Evolutionary conservation across 371 early-diverging fungal genomes (phyloP), one percentile per base, ranked within the genome.

Genomic region (Zancudomyces culisetae): DNA sequence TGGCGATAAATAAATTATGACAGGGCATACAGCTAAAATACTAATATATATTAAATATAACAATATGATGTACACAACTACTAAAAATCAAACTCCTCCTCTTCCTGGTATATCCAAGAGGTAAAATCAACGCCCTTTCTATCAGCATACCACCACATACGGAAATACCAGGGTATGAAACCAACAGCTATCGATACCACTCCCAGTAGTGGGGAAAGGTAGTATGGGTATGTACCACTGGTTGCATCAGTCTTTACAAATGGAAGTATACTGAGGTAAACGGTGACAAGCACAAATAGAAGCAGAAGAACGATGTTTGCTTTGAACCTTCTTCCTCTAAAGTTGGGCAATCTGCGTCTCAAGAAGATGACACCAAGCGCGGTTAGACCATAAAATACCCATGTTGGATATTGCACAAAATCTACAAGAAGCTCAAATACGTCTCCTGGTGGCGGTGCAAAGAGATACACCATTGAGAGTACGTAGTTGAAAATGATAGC

Each of bases 391-490:
- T 69, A 68, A 54, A 71, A 71, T 42, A 74, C 54, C 72, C 75
- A 73, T 4, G 70, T 71, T 24, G 74, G 73, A 60, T 72, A 73
- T 49, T 60, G 59, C 10, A 64, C 63, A 56, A 74, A 57, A 45
- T 66, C 69, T 12, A 73, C 63, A 6, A 73, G 53, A 22, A 74
- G 58, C 26, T 71, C 69, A 41, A 74, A 73, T 10, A 62, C 74
- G 41, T 57, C 56, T 22, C 73, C 73, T 0, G 72, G 71, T 27
- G 75, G 74, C 28, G 75, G 75, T 1, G 70, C 68, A 18, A 72
- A 45, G 35, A 72, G 51, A 29, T 70, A 65, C 3, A 72, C 30
- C 56, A 70, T 35, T 3, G 68, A 57, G 43, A 75, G 39, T 6
- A 21, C 55, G 43, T 62, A 71, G 47, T 60, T 64, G 30, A 73